phyloP scores from a whole-genome alignment of 1,139 yeast genomes.

The Yamadazyma atlantica region DNA sequence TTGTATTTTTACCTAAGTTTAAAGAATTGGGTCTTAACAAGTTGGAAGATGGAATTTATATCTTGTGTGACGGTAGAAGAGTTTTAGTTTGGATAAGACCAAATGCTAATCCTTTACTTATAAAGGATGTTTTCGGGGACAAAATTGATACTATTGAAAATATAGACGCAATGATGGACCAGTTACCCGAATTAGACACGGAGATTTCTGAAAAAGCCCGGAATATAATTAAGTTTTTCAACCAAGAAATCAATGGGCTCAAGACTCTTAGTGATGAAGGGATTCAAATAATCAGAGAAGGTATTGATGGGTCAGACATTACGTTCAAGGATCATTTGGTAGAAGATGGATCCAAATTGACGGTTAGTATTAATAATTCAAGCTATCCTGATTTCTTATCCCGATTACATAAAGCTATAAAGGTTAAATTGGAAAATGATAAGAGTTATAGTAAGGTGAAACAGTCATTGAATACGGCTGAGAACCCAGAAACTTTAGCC shows the following conservation, averaged over 20 bases:
- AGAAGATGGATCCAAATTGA: constrained; percentile 58
- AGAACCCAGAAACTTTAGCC: constrained; percentile 33
- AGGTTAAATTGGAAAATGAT: constrained; percentile 51
- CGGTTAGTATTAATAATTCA: constrained; percentile 36
- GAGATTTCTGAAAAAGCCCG: constrained; percentile 69
- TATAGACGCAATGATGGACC: constrained; percentile 52
- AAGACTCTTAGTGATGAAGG: constrained; percentile 35
- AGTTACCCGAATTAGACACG: constrained; percentile 71
- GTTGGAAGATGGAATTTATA: constrained; percentile 73
- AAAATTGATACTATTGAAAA: constrained; percentile 41
- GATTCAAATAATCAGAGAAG: constrained; percentile 64
- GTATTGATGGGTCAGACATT: constrained; percentile 60
- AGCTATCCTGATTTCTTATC: constrained; percentile 62
- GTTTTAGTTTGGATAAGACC: constrained; percentile 71
- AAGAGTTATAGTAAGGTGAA: constrained; percentile 33
- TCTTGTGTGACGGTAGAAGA: constrained; percentile 68
- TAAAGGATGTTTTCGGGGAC: constrained; percentile 74
- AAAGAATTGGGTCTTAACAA: constrained; percentile 47
- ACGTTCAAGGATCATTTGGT: constrained; percentile 61
- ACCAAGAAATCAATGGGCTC: constrained; percentile 38
- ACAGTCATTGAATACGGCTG: constrained; percentile 30
- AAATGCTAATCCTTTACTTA: constrained; percentile 62
- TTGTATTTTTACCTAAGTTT: constrained; percentile 50
- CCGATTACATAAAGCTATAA: constrained; percentile 60
- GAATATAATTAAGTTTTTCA: constrained; percentile 54